phyloP scores from a whole-genome alignment of 352 stramenopile genomes.

The Phytophthora multivora region DNA sequence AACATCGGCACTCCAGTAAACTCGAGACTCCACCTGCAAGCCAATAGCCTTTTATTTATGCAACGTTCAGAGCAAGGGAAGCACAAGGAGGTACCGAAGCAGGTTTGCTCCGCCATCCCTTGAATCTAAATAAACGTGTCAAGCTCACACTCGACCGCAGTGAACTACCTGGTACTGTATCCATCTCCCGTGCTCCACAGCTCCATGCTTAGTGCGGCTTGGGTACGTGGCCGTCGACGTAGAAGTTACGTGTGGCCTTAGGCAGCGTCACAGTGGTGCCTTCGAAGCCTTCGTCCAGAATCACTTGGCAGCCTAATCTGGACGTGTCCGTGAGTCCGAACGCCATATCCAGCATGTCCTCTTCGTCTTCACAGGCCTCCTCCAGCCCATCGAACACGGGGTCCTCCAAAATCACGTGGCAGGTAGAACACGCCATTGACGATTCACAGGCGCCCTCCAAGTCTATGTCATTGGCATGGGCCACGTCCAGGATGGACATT shows the following conservation, averaged over 20 bases:
- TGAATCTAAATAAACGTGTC: constrained; percentile 41
- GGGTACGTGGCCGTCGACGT: constrained; percentile 98
- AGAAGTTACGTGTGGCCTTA: constrained; percentile 98
- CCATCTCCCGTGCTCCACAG: constrained; percentile 1
- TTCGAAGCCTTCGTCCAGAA: constrained; percentile 92
- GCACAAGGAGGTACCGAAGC: constrained; percentile 5
- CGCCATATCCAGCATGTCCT: constrained; percentile 99
- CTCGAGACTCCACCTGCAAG: constrained; percentile 1
- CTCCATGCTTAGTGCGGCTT: constrained; percentile 91
- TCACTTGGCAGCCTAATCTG: constrained; percentile 91
- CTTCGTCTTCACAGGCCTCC: constrained; percentile 95
- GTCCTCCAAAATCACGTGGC: constrained; percentile 96
- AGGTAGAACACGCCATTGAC: constrained; percentile 98
- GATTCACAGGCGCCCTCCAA: constrained; percentile 94
- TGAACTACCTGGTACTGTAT: not conserved
- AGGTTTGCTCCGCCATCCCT: constrained; percentile 12
- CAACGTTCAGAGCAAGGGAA: constrained; percentile 20
- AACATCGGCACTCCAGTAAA: constrained; percentile 1
- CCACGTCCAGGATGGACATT: constrained; percentile 92
- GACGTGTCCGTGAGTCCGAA: constrained; percentile 97
- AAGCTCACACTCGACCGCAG: constrained; percentile 8
- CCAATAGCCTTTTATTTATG: constrained; percentile 45
- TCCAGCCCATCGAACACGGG: constrained; percentile 92
- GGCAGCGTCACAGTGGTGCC: constrained; percentile 92
- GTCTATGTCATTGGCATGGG: constrained; percentile 94